Conservation (phyloP, 2,329 filamentous ascomycete genomes). For the Metarhizium guizhouense region DNA sequence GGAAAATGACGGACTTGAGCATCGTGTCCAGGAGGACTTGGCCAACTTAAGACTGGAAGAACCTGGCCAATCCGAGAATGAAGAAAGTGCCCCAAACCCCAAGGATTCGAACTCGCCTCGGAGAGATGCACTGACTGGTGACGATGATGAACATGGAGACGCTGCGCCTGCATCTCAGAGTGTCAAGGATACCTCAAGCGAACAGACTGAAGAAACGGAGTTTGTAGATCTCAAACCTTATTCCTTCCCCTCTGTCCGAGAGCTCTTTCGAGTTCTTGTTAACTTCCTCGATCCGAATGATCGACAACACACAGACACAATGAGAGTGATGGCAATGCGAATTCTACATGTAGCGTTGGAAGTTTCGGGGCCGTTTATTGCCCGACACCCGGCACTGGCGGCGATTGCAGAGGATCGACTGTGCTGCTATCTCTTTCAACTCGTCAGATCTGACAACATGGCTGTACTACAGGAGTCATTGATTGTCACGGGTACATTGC, state of each 20-base stretch:
- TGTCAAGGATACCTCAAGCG: conserved; percentile 12
- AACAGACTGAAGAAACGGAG: conserved; percentile 31
- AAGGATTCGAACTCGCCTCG: conserved; percentile 1
- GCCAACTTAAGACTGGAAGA: conserved; percentile 78
- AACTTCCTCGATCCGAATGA: conserved; percentile 92
- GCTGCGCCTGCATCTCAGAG: background rate
- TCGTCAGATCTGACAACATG: conserved; percentile 94
- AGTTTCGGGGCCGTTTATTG: conserved; percentile 90
- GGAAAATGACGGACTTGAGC: conserved; percentile 56
- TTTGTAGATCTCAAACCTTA: conserved; percentile 70
- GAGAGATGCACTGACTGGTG: background rate
- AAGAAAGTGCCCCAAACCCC: conserved; percentile 4
- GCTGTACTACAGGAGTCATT: conserved; percentile 87
- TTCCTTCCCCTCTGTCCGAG: conserved; percentile 85
- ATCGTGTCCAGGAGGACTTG: conserved; percentile 57
- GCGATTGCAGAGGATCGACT: conserved; percentile 84
- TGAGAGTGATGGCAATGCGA: conserved; percentile 93
- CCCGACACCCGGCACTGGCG: conserved; percentile 81
- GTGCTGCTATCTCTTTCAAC: conserved; percentile 90
- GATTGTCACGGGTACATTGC: conserved; percentile 79
- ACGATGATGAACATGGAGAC: conserved; percentile 3
- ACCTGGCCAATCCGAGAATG: conserved; percentile 5
- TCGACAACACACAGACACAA: conserved; percentile 82
- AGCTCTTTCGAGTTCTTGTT: conserved; percentile 87
- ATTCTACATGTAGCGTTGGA: conserved; percentile 97